Conservation (phyloP, 2,329 filamentous ascomycete genomes). For the Hypoxylon sp. region DNA sequence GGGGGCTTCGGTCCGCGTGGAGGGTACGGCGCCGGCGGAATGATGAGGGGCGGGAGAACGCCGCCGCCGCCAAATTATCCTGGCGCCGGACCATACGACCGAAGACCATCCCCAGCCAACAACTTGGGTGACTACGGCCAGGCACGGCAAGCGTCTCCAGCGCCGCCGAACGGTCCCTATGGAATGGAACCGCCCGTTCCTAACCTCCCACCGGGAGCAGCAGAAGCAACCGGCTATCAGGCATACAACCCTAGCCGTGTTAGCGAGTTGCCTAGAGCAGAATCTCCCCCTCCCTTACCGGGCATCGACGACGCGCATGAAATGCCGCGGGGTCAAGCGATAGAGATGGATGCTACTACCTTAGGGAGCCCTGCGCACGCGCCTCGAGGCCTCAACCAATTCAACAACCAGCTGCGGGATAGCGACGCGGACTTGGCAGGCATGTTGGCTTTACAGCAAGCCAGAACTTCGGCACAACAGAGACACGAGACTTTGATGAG, state of each 20-base stretch:
- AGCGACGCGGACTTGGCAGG: conserved; percentile 76
- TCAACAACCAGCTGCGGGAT: conserved; percentile 60
- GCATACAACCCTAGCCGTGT: conserved; percentile 54
- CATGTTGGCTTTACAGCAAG: conserved; percentile 76
- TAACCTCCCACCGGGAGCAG: conserved; percentile 46
- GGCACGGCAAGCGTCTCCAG: conserved; percentile 49
- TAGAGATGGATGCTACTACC: conserved; percentile 83
- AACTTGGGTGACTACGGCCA: conserved; percentile 43
- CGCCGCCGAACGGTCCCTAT: conserved; percentile 50
- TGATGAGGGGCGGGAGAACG: conserved; percentile 49
- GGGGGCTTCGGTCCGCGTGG: conserved; percentile 45
- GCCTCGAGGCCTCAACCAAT: conserved; percentile 54
- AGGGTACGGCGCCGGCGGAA: conserved; percentile 45
- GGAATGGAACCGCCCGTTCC: conserved; percentile 49
- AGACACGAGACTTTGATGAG: conserved; percentile 64
- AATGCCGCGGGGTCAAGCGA: conserved; percentile 66
- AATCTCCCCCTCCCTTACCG: conserved; percentile 69
- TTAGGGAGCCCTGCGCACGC: conserved; percentile 58
- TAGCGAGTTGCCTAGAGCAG: conserved; percentile 63
- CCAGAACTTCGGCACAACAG: conserved; percentile 45
- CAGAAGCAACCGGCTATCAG: conserved; percentile 48
- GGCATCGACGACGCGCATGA: conserved; percentile 49
- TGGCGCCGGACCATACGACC: conserved; percentile 50
- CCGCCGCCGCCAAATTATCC: conserved; percentile 56
- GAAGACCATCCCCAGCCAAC: conserved; percentile 42